Percentiles rank a stretch among this genome's conserved stretches.
Evolutionary conservation across 2,329 filamentous ascomycete genomes (phyloP).

Genomic region (Akanthomyces muscarius): DNA sequence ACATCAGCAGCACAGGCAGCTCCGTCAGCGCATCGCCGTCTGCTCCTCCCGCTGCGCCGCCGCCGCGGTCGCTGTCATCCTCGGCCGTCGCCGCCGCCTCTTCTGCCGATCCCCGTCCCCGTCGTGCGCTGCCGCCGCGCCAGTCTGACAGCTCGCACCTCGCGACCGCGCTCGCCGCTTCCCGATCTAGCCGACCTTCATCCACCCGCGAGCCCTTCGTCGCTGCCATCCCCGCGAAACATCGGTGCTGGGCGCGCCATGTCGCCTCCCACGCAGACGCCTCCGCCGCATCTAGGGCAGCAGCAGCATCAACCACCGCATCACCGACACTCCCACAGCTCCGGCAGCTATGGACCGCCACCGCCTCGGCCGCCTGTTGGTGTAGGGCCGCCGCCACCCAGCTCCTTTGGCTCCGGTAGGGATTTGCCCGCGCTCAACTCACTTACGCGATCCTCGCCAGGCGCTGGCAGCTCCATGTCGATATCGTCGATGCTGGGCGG

Average conservation of each 20-base stretch:
- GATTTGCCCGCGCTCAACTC: conserved; percentile 50
- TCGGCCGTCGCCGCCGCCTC: not conserved
- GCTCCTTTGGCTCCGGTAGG: conserved; percentile 46
- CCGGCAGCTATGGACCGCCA: conserved; percentile 41
- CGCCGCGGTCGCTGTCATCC: not conserved
- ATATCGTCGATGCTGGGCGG: conserved; percentile 59
- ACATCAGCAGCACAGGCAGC: conserved; percentile 9
- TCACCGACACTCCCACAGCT: conserved; percentile 24
- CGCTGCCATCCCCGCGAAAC: conserved; percentile 36
- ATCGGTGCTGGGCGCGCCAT: conserved; percentile 24
- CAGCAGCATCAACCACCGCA: conserved; percentile 29
- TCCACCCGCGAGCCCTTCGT: conserved; percentile 36
- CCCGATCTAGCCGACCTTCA: conserved; percentile 9
- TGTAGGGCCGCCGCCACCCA: conserved; percentile 39
- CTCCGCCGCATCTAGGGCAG: conserved; percentile 33
- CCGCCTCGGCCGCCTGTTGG: conserved; percentile 41
- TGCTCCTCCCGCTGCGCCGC: not conserved
- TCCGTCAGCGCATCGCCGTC: conserved; percentile 13
- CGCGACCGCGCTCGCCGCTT: conserved; percentile 14
- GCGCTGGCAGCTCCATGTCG: conserved; percentile 54
- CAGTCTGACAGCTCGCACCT: conserved; percentile 13
- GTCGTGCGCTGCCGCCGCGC: conserved; percentile 1
- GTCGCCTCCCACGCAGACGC: conserved; percentile 42
- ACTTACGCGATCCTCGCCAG: conserved; percentile 43
- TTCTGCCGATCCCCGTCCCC: not conserved